Percentiles rank a stretch among this genome's conserved stretches.
phyloP scores from a whole-genome alignment of 768 basidiomycete species.

The Tricholomella constricta region DNA sequence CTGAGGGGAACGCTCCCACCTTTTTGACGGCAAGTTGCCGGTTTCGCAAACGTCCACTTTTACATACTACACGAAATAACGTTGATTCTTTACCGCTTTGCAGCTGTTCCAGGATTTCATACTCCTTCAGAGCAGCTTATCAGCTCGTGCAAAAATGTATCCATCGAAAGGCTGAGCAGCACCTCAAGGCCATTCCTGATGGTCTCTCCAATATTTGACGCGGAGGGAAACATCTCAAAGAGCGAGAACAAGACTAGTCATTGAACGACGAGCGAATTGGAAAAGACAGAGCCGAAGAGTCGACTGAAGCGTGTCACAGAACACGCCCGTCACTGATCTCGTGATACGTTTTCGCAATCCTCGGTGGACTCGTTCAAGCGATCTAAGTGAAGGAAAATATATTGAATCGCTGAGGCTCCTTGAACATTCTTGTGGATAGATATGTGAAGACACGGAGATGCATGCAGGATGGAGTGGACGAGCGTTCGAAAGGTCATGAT shows the following conservation, averaged over 20 bases:
- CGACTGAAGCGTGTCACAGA: background rate
- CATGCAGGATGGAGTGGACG: background rate
- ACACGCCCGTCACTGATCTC: background rate
- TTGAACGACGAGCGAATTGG: background rate
- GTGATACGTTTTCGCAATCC: background rate
- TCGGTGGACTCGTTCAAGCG: background rate
- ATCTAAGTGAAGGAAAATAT: background rate
- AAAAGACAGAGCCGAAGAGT: background rate
- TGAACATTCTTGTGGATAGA: background rate
- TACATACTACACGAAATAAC: constrained; percentile 45
- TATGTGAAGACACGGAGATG: background rate
- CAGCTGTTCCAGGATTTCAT: constrained; percentile 38
- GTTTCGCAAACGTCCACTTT: constrained; percentile 44
- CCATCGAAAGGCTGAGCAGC: background rate
- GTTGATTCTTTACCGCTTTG: constrained; percentile 24
- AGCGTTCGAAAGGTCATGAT: background rate
- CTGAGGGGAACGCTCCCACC: constrained; percentile 24
- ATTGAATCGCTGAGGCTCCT: background rate
- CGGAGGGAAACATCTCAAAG: background rate
- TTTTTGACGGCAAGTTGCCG: constrained; percentile 46
- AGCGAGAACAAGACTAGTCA: background rate
- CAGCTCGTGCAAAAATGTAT: background rate
- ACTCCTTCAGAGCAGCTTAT: constrained; percentile 33
- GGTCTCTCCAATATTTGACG: constrained; percentile 2
- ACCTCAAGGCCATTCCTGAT: constrained; percentile 24